These are phyloP conservation scores for Miscanthus lutarioriparius DNA, from an alignment of 176 grass and related monocot genomes.

Conservation along the genomic window DNA sequence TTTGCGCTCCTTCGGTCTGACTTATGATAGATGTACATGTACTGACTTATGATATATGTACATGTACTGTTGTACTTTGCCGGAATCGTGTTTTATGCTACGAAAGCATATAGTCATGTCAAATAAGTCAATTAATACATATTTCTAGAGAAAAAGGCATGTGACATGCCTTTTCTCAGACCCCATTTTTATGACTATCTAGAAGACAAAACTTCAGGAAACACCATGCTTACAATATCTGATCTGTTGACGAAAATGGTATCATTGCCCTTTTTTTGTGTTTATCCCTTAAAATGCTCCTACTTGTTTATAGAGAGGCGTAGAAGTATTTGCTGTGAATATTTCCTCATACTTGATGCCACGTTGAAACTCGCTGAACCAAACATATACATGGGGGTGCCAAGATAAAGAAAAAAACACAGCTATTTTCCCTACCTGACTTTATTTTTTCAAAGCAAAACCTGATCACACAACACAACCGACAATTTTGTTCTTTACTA, in stretches of 20 bases:
- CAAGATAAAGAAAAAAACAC: neutral
- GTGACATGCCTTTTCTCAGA: neutral
- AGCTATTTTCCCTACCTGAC: slow-evolving; percentile 11
- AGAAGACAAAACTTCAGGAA: neutral
- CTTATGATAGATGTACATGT: neutral
- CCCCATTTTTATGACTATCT: neutral
- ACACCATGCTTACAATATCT: neutral
- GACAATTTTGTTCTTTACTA: neutral
- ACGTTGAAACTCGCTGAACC: slow-evolving; percentile 32
- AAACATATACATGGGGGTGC: neutral
- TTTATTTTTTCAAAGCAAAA: neutral
- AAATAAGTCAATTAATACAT: neutral
- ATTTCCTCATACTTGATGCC: slow-evolving; percentile 25
- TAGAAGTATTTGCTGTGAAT: neutral
- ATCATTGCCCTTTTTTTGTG: neutral
- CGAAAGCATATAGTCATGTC: neutral
- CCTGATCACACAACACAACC: neutral
- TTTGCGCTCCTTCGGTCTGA: neutral
- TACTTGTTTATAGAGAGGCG: neutral
- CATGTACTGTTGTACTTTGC: neutral
- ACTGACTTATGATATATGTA: neutral
- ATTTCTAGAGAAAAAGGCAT: neutral
- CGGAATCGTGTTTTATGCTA: neutral
- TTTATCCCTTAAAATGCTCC: neutral
- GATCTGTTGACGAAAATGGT: neutral